Evolutionary conservation across 2,329 filamentous ascomycete species (phyloP).

Genomic region (Orbilia brochopaga): DNA sequence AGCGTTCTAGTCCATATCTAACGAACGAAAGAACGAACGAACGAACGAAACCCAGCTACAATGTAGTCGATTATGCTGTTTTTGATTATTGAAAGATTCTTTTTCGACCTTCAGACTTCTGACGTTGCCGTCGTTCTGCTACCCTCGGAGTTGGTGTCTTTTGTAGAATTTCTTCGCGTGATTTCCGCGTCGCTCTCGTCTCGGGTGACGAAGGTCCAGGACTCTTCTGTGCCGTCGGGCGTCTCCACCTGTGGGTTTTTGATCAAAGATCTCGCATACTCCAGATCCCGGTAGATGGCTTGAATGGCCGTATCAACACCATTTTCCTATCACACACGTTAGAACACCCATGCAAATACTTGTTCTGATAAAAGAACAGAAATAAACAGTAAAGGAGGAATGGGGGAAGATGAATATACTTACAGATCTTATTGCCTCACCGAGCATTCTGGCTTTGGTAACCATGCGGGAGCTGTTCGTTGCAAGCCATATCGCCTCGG

Average conservation of each 20-base stretch:
- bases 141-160: conserved; percentile 42
- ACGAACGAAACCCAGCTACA: conserved; percentile 46
- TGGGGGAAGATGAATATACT: conserved; percentile 56
- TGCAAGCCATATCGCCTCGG: conserved; percentile 85
- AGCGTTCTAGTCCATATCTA: conserved; percentile 45
- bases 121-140: conserved; percentile 29
- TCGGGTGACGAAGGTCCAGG: conserved; percentile 84
- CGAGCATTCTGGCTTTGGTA: conserved; percentile 77
- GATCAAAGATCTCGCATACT: conserved; percentile 86
- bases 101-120: conserved; percentile 9
- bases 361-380: conserved; percentile 5
- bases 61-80: conserved; percentile 38
- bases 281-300: conserved; percentile 89
- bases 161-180: conserved; percentile 36
- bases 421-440: conserved; percentile 85
- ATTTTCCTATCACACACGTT: conserved; percentile 69
- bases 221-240: conserved; percentile 73
- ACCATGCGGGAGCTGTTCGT: conserved; percentile 92
- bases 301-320: conserved; percentile 91
- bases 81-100: conserved; percentile 25
- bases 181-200: conserved; percentile 63
- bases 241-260: conserved; percentile 63
- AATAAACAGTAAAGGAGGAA: too few relatives aligned
- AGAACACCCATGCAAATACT: conserved; percentile 38
- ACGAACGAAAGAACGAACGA: conserved; percentile 34